phyloP scores from a whole-genome alignment of 140 eudicot genomes.

The Cichorium intybus region DNA sequence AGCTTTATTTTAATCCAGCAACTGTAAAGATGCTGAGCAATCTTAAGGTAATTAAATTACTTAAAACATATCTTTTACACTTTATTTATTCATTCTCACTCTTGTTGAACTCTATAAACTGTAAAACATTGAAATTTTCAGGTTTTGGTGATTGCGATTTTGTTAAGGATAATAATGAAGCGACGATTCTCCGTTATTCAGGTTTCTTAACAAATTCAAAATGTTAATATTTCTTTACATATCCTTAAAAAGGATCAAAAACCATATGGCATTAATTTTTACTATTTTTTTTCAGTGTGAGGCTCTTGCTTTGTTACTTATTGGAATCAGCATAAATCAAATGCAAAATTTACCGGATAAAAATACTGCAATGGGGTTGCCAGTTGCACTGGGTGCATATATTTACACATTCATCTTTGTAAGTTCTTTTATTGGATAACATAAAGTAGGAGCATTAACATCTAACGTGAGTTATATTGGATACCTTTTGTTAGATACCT shows the following conservation, averaged over 20 bases:
- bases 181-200: conserved; percentile 92
- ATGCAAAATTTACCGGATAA: conserved; percentile 84
- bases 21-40: conserved; percentile 99
- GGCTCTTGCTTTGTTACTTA: conserved; percentile 97
- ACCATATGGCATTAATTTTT: background rate
- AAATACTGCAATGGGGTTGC: conserved; percentile 67
- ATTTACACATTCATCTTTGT: conserved; percentile 74
- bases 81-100: background rate
- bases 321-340: conserved; percentile 91
- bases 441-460: no score
- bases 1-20: conserved; percentile 97
- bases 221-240: background rate
- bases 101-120: background rate
- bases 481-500: no score
- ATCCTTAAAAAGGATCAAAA: no score
- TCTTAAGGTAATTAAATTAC: conserved; percentile 60
- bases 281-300: conserved; percentile 64
- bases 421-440: conserved; percentile 44
- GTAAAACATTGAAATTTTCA: conserved; percentile 35
- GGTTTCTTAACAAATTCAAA: conserved; percentile 44
- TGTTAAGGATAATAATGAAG: conserved; percentile 79
- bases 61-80: background rate
- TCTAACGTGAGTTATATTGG: no score
- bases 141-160: conserved; percentile 96
- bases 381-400: conserved; percentile 74